Conservation (phyloP, 306 rosid genomes). For the Prunus armeniaca region DNA sequence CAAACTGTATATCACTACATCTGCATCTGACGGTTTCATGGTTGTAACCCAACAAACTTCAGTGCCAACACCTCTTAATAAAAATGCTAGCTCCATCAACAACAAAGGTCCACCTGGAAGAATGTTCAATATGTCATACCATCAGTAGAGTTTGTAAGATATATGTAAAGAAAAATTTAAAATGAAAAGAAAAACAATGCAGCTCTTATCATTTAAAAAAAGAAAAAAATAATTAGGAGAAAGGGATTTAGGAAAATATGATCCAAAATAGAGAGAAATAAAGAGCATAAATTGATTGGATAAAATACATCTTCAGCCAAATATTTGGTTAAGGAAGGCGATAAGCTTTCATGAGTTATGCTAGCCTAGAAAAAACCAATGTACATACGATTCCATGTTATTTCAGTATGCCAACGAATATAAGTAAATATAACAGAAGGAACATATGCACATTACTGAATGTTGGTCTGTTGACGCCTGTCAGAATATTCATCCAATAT, state of each 20-base stretch:
- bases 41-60: conserved; percentile 74
- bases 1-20: conserved; percentile 57
- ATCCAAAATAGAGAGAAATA: not conserved
- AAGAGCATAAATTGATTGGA: not conserved
- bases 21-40: conserved; percentile 50
- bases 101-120: conserved; percentile 69
- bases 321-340: not conserved
- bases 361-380: not conserved
- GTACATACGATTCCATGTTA: not conserved
- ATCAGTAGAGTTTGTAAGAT: not conserved
- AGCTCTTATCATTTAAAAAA: not conserved
- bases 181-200: not conserved
- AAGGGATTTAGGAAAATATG: not conserved
- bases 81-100: conserved; percentile 80
- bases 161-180: not conserved
- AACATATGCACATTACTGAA: not conserved
- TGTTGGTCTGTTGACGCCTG: not conserved
- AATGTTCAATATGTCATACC: not conserved
- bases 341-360: not conserved
- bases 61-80: conserved; percentile 71
- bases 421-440: not conserved
- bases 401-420: not conserved
- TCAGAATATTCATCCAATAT: not conserved
- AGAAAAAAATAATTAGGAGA: not conserved
- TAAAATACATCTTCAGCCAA: not conserved